Base-by-base conservation (phyloP, 257 asterid species). In the Catharanthus roseus region DNA sequence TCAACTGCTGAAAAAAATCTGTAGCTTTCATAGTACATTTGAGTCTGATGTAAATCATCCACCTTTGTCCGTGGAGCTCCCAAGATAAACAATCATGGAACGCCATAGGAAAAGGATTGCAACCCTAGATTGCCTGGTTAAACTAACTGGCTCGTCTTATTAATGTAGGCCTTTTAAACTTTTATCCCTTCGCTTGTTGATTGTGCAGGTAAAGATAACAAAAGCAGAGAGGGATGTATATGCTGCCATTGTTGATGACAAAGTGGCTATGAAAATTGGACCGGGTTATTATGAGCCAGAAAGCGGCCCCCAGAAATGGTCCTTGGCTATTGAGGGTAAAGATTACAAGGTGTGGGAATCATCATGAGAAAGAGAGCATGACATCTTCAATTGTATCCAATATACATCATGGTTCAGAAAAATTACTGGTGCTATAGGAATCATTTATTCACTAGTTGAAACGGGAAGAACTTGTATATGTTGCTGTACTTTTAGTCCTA, bases 161-260 rank as follows among this genome's bases (percentile, higher is more conserved):
- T 42, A 23, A 15, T 13, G 12, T 18, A 0, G 54, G 21, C 7
- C 23, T 26, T 65, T 11, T 2, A 65, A 15, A n/a, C n/a, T 65
- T 42, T 41, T 41, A 41, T 42, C 69, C n/a, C 38, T 44, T 65
- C 12, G 33, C 38, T 28, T 19, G 55, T 67, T 29, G 74, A 33
- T 65, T 62, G 56, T 76, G 29, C 81, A 88, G 97, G 86, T 91
- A 53, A 69, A 84, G 75, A 89, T 95, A 74, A 60, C 80, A 19
- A 89, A 89, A 88, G 92, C 97, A 24, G 97, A 95, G 71, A 85
- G 86, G 79, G 99, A 89, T 79, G 96, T 91, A 68, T 95, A 95
- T 71, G 97, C 92, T 42, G 97, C 99, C 74, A 68, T 87, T 55
- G 71, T 91, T 44, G 96, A 91, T 70, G 95, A 91, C 18, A 88